Evolutionary conservation across 306 rosid genomes (phyloP).

Genomic region (Casuarina glauca): DNA sequence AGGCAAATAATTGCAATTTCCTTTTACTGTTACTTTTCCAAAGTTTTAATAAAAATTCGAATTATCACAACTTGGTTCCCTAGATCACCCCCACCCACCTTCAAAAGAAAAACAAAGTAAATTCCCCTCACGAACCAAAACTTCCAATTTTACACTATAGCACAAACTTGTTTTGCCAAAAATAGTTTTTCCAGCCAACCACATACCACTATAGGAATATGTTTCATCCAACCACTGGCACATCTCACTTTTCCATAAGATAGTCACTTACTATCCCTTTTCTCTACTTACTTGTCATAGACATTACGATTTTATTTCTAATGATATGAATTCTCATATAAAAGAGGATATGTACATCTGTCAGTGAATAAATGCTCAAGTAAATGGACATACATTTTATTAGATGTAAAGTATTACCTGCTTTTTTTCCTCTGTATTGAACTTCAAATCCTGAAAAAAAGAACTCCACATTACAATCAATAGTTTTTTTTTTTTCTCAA

Average conservation of each 20-base stretch:
- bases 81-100: neutral
- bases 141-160: neutral
- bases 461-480: slow-evolving; percentile 21
- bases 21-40: neutral
- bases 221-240: neutral
- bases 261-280: neutral
- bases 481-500: no score
- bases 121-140: neutral
- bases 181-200: neutral
- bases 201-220: neutral
- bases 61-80: neutral
- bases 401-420: slow-evolving; percentile 56
- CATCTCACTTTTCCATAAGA: neutral
- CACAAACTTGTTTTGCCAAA: neutral
- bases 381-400: no score
- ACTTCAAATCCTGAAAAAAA: slow-evolving; percentile 59
- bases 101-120: no score
- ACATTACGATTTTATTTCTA: no score
- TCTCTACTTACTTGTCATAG: neutral
- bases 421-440: slow-evolving; percentile 51
- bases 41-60: neutral
- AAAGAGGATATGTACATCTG: neutral
- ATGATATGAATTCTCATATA: neutral
- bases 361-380: no score
- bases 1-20: neutral